Evolutionary conservation across 768 basidiomycete genomes (phyloP).

Genomic region (Piloderma croceum): DNA sequence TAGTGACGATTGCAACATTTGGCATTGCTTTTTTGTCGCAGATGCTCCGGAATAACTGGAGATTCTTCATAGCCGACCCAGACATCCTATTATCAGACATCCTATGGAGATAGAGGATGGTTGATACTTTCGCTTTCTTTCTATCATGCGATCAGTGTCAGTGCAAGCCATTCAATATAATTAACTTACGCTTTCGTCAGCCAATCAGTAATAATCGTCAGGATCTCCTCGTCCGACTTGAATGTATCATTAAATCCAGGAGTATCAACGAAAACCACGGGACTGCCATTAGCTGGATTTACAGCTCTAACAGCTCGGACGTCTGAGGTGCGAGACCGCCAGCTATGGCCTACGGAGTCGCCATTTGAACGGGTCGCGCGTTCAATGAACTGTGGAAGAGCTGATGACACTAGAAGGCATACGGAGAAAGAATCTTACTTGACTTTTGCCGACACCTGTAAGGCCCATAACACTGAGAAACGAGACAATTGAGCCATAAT

Average conservation of each 20-base stretch:
- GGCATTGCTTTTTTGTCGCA: conserved; percentile 34
- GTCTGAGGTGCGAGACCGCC: conserved; percentile 24
- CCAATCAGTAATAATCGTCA: conserved; percentile 25
- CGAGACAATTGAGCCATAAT: no score
- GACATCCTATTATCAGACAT: conserved; percentile 28
- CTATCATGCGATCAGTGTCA: conserved; percentile 19
- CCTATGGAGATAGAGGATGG: conserved; percentile 33
- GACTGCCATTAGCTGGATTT: conserved; percentile 22
- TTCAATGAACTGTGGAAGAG: no score
- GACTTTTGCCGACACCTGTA: no score
- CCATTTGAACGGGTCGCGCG: no score
- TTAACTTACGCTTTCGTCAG: background rate
- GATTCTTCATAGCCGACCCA: conserved; percentile 33
- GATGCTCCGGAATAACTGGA: conserved; percentile 34
- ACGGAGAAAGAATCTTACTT: no score
- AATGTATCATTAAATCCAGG: no score
- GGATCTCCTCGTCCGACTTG: no score
- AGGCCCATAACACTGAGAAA: no score
- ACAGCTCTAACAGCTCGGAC: conserved; percentile 28
- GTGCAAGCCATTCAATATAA: background rate
- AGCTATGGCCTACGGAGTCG: no score
- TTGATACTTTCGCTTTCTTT: conserved; percentile 22
- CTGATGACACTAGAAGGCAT: no score
- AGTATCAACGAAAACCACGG: no score
- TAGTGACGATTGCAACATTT: conserved; percentile 34